Base-by-base conservation (phyloP, 2,329 filamentous ascomycete genomes). In the Paramyrothecium roridum region DNA sequence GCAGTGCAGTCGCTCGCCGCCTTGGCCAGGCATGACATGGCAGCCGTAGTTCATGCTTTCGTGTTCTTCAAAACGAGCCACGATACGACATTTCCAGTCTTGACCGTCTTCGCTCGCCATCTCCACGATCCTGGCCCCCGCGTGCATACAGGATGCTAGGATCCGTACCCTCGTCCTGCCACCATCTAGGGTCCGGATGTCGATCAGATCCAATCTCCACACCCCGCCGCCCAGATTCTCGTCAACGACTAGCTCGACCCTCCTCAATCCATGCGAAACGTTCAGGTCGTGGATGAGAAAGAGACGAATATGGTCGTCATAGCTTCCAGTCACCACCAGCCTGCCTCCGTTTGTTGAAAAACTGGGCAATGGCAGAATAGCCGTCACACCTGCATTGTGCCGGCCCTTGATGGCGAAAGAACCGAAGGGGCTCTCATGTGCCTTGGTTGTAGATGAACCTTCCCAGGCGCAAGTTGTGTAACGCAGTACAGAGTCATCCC, bases 21-120 rank as follows among this genome's bases (percentile, higher is more conserved):
- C 63, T 8, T 53, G 52, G 22, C 55, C 65, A 2, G 79, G 79
- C 60, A 82, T 79, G 56, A 85, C 82, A 71, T 93, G 92, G 63
- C 89, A 90, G 8, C 88, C 93, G 69, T 98, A 98, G 65, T 96
- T 96, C 91, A 97, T 96, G 69, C 91, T 96, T 73, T 89, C 79
- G 68, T 97, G 92, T 67, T 93, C 89, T 62, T 91, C 88, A 65
- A 96, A 96, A 52, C 80, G 82, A 0, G 82, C 86, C 49, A 93
- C 61, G 1, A 93, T 77, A 47, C 81, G 75, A 55, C 95, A 86
- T 1, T 65, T 66, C 82, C 87, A 91, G 19, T 60, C 59, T n/a
- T 54, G 73, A 57, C 58, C 71, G 1, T 72, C 63, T 1, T 68
- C 66, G 23, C 73, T 67, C 11, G 62, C 57, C 19, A 84, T 64